Conservation (phyloP, 1,284 basidiomycete genomes). For the Somion occarium region DNA sequence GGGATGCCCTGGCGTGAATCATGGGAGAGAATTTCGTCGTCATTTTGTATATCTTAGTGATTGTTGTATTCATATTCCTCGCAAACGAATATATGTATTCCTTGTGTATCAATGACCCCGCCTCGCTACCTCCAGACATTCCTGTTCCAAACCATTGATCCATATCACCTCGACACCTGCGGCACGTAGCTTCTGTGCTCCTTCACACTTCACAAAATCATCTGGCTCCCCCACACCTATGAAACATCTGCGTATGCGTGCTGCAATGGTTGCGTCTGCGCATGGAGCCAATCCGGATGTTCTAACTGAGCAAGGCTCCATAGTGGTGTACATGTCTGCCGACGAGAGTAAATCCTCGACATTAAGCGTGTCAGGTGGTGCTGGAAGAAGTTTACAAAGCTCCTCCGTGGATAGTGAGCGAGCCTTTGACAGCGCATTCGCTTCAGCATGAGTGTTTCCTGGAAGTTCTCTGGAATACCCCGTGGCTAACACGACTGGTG, state of each 20-base stretch:
- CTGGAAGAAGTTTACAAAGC: conserved; percentile 40
- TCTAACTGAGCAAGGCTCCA: conserved; percentile 94
- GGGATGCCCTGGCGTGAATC: conserved; percentile 18
- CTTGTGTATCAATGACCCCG: conserved; percentile 35
- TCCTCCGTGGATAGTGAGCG: conserved; percentile 37
- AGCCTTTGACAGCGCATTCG: conserved; percentile 86
- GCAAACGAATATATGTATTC: not conserved
- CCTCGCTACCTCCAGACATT: conserved; percentile 77
- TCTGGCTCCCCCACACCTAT: conserved; percentile 92
- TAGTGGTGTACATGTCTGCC: conserved; percentile 87
- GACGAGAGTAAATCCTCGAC: conserved; percentile 47
- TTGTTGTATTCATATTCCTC: not conserved
- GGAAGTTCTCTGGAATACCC: conserved; percentile 91
- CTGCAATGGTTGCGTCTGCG: conserved; percentile 78
- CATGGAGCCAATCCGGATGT: conserved; percentile 88
- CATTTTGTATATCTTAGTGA: not conserved
- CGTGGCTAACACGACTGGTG: conserved; percentile 60
- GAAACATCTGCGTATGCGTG: conserved; percentile 72
- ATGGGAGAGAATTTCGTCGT: not conserved
- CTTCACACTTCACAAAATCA: conserved; percentile 94
- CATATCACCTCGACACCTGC: conserved; percentile 78
- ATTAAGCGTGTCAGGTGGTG: conserved; percentile 20
- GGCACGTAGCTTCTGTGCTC: conserved; percentile 70
- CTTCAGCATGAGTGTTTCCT: conserved; percentile 98
- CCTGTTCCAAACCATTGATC: conserved; percentile 64